Percentiles rank a stretch among this genome's conserved stretches.
phyloP scores from a whole-genome alignment of 768 basidiomycete genomes.

The Cubamyces lactineus region DNA sequence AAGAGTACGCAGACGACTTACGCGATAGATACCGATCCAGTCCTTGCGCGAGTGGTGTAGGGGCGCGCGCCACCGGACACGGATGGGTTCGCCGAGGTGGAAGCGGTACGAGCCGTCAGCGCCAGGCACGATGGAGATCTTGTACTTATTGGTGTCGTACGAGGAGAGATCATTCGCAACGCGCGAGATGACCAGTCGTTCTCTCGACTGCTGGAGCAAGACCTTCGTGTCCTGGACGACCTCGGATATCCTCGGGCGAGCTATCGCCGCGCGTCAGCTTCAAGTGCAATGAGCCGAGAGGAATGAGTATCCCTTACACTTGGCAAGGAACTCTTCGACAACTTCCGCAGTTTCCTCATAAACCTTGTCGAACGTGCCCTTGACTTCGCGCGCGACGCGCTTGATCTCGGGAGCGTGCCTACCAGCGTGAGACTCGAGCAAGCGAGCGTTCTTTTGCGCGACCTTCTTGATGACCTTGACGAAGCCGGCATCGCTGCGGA shows the following conservation, averaged over 20 bases:
- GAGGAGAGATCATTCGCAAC: slow-evolving; percentile 80
- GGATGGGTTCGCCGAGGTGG: slow-evolving; percentile 91
- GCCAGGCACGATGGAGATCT: slow-evolving; percentile 60
- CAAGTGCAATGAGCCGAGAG: not conserved
- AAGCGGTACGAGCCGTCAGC: slow-evolving; percentile 60
- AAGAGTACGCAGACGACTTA: slow-evolving; percentile 36
- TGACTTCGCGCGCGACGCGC: slow-evolving; percentile 87
- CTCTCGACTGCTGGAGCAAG: slow-evolving; percentile 87
- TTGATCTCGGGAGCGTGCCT: slow-evolving; percentile 82
- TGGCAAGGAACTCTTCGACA: slow-evolving; percentile 91
- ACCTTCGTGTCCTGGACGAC: slow-evolving; percentile 94
- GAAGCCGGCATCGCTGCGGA: slow-evolving; percentile 95
- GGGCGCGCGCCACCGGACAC: slow-evolving; percentile 86
- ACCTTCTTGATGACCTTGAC: slow-evolving; percentile 98
- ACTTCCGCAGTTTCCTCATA: slow-evolving; percentile 92
- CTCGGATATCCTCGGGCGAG: slow-evolving; percentile 84
- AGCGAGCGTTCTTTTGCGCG: slow-evolving; percentile 78
- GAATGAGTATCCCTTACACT: slow-evolving; percentile 56
- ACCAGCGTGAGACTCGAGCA: slow-evolving; percentile 76
- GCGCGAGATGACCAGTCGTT: slow-evolving; percentile 92
- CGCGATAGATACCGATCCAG: slow-evolving; percentile 94
- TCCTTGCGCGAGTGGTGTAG: slow-evolving; percentile 85
- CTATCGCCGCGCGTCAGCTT: slow-evolving; percentile 41
- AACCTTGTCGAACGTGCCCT: slow-evolving; percentile 94
- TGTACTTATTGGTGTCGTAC: slow-evolving; percentile 82